Evolutionary conservation across 2,329 filamentous ascomycete species (phyloP).

Genomic region (Fusarium armeniacum): DNA sequence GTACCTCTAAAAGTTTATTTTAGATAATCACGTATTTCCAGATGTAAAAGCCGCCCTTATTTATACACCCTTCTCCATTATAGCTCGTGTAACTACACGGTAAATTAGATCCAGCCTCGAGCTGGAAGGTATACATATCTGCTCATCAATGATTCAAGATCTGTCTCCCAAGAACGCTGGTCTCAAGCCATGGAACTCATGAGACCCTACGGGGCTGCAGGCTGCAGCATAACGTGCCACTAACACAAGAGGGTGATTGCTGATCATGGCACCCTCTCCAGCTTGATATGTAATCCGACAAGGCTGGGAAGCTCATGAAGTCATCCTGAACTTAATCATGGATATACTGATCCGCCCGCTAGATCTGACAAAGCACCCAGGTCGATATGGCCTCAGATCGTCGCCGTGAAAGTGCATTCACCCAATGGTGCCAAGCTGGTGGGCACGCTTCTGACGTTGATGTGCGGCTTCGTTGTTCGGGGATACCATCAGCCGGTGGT

Average conservation of each 20-base stretch:
- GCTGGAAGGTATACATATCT: neutral
- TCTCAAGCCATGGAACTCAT: conserved; percentile 9
- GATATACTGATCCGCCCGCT: conserved; percentile 21
- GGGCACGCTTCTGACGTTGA: conserved; percentile 33
- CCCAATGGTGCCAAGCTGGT: neutral
- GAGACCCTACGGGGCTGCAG: neutral
- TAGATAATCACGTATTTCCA: conserved; percentile 15
- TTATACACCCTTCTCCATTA: conserved; percentile 4
- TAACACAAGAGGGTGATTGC: neutral
- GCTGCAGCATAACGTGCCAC: conserved; percentile 4
- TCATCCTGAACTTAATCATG: conserved; percentile 30
- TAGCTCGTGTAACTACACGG: neutral
- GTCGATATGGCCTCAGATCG: conserved; percentile 4
- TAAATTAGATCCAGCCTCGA: conserved; percentile 7
- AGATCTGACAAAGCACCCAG: conserved; percentile 6
- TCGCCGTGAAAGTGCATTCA: conserved; percentile 2
- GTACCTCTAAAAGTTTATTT: conserved; percentile 7
- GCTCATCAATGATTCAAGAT: conserved; percentile 13
- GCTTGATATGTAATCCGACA: conserved; percentile 6
- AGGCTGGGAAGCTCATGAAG: conserved; percentile 25
- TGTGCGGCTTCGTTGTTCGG: conserved; percentile 15
- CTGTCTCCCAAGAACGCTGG: conserved; percentile 18
- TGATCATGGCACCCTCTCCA: conserved; percentile 7
- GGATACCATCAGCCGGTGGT: conserved; percentile 7
- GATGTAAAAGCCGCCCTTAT: conserved; percentile 9